Percentiles rank a stretch among this genome's conserved stretches.
Evolutionary conservation across 257 asterid genomes (phyloP).

Genomic region (Capsicum rhomboideum): DNA sequence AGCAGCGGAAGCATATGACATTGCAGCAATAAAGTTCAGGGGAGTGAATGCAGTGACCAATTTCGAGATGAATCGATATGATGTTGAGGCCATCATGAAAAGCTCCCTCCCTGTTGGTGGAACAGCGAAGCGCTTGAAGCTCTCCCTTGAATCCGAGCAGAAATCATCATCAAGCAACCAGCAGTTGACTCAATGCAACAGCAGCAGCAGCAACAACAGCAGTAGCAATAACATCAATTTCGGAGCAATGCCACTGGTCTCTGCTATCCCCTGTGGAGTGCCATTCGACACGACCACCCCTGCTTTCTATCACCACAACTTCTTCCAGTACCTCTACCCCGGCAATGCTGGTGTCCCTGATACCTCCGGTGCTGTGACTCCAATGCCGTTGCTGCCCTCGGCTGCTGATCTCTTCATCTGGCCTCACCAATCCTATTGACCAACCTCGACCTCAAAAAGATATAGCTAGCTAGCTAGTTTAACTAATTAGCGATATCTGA

Average conservation of each 20-base stretch:
- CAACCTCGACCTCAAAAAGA: background rate
- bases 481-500: conserved; percentile 9
- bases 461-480: conserved; percentile 12
- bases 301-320: conserved; percentile 30
- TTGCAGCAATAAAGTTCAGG: conserved; percentile 90
- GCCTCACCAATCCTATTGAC: conserved; percentile 72
- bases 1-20: conserved; percentile 98
- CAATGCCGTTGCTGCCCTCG: conserved; percentile 43
- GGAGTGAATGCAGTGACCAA: conserved; percentile 84
- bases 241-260: conserved; percentile 37
- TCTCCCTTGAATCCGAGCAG: conserved; percentile 46
- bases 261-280: conserved; percentile 50
- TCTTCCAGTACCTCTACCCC: conserved; percentile 47
- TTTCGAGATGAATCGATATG: conserved; percentile 87
- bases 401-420: conserved; percentile 64
- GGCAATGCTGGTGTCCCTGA: conserved; percentile 10
- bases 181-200: conserved; percentile 20
- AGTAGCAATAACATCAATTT: conserved; percentile 45
- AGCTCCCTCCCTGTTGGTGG: conserved; percentile 90
- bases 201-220: conserved; percentile 17
- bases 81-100: conserved; percentile 67
- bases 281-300: conserved; percentile 44
- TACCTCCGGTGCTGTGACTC: conserved; percentile 12
- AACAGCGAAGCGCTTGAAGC: conserved; percentile 69
- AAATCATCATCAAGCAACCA: conserved; percentile 25